Evolutionary conservation across 495 filamentous ascomycete species (phyloP), one percentile per base, ranked within the genome.

Genomic region (Annulohypoxylon nitens): DNA sequence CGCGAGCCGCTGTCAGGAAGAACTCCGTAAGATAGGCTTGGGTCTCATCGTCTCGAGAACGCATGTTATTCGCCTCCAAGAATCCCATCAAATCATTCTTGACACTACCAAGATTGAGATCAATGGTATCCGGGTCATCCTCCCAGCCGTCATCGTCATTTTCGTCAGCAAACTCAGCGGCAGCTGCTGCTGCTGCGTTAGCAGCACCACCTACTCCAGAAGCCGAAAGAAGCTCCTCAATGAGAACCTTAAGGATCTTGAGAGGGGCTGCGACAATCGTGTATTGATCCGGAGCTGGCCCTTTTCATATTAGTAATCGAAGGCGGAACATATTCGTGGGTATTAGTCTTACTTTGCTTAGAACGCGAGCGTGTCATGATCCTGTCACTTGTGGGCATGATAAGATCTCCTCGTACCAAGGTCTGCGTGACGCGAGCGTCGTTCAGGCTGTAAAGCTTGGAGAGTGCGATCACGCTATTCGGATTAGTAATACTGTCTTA

Each of bases 221-320:
- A 14, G 91, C 90, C 3, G 91, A 90, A 20, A 84, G 84, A 26
- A 99, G 87, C 80, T 99, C 96, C 77, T 97, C 92, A 57, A 98
- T 90, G 0, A 99, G 88, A 7, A 99, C 92, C 83, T 99, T 99
- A 81, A 97, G 82, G 76, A 99, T 97, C 83, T 99, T 99, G 76
- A 99, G 84, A 2, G 93, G 90, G 0, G 94, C 94, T 0, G 94
- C 86, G 53, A 98, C 90, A 65, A 91, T 89, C n/a, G 95, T 97
- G 83, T 89, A 98, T 75, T 89, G 90, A 74, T 97, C 94, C 2
- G 96, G 96, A 75, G 94, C 93, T 92, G 16, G 11, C 39, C 9
- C 7, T 8, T 47, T 72, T 51, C 69, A 43, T 70, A 43, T 79
- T 43, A 71, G 70, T n/a, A 33, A 39, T 50, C 20, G 36, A 55